These are phyloP conservation scores for Crithidia acanthocephali DNA, from an alignment of 208 protist genomes.

Conservation along the genomic window DNA sequence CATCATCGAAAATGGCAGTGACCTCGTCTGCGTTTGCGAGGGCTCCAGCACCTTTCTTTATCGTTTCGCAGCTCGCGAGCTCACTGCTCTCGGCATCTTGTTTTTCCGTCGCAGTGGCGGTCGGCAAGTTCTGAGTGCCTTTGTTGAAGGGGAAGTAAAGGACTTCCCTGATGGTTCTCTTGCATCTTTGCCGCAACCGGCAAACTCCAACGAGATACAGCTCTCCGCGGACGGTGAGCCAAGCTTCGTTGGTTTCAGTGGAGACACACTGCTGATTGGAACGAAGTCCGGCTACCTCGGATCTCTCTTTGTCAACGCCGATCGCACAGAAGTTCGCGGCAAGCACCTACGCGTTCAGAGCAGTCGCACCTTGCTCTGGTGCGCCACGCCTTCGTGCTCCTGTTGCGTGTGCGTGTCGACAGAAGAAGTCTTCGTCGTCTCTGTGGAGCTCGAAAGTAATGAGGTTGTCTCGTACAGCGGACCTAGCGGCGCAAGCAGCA, in stretches of 20 bases:
- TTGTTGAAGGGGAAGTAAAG: conserved; percentile 28
- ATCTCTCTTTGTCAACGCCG: conserved; percentile 19
- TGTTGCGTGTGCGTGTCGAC: conserved; percentile 18
- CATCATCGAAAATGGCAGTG: conserved; percentile 31
- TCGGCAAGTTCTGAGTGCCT: conserved; percentile 36
- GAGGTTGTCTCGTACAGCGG: neutral
- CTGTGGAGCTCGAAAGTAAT: neutral
- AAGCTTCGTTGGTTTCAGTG: conserved; percentile 31
- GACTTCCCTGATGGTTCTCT: conserved; percentile 13
- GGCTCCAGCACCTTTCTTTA: conserved; percentile 31
- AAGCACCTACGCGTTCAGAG: conserved; percentile 12
- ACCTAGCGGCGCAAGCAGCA: neutral
- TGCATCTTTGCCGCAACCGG: neutral
- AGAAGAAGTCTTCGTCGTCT: neutral
- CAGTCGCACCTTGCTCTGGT: conserved; percentile 13
- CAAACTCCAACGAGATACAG: neutral
- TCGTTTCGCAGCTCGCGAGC: conserved; percentile 10
- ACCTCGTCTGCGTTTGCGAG: conserved; percentile 33
- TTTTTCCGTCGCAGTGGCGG: conserved; percentile 28
- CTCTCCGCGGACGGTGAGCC: conserved; percentile 18
- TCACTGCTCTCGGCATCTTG: conserved; percentile 29
- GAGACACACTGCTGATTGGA: conserved; percentile 25
- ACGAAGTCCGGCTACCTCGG: conserved; percentile 30
- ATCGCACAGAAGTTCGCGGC: conserved; percentile 3
- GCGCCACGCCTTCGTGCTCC: neutral